These are phyloP conservation scores for Ceratobasidium sp. DNA, from an alignment of 1,284 basidiomycete genomes.

Conservation along the genomic window DNA sequence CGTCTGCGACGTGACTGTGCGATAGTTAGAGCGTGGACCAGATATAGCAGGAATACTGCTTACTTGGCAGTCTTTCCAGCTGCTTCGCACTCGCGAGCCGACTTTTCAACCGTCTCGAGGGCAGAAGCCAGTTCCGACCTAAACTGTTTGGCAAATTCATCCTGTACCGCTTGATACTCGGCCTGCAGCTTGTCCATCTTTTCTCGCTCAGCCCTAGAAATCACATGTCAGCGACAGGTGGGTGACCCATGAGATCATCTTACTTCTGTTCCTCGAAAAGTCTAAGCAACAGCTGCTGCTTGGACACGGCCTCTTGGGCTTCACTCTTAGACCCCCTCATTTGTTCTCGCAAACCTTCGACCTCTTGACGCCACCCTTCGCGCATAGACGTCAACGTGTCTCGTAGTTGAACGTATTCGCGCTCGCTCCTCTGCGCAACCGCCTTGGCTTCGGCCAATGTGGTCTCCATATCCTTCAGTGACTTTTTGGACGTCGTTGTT, in stretches of 20 bases:
- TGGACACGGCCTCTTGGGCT: constrained; percentile 46
- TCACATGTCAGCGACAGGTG: constrained; percentile 37
- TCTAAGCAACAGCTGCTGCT: constrained; percentile 51
- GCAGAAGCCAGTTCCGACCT: constrained; percentile 46
- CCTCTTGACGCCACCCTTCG: constrained; percentile 71
- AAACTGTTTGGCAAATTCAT: constrained; percentile 62
- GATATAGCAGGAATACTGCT: constrained; percentile 46
- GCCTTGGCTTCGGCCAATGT: constrained; percentile 72
- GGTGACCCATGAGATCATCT: constrained; percentile 42
- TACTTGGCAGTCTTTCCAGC: constrained; percentile 67
- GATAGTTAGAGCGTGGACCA: constrained; percentile 25
- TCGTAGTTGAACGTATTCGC: constrained; percentile 76
- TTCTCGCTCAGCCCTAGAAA: constrained; percentile 45
- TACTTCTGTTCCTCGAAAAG: constrained; percentile 65
- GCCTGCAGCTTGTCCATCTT: constrained; percentile 52
- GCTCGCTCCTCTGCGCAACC: constrained; percentile 75
- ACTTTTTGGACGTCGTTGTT: constrained; percentile 71
- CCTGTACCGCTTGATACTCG: constrained; percentile 53
- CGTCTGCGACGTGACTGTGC: constrained; percentile 60
- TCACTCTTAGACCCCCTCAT: constrained; percentile 68
- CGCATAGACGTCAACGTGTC: constrained; percentile 73
- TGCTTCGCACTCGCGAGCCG: constrained; percentile 60
- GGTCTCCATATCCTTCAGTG: constrained; percentile 75
- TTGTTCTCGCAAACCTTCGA: constrained; percentile 68
- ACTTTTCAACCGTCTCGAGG: constrained; percentile 60